These are phyloP conservation scores for Termitomyces sp. DNA, from an alignment of 768 basidiomycete species.

Conservation along the genomic window DNA sequence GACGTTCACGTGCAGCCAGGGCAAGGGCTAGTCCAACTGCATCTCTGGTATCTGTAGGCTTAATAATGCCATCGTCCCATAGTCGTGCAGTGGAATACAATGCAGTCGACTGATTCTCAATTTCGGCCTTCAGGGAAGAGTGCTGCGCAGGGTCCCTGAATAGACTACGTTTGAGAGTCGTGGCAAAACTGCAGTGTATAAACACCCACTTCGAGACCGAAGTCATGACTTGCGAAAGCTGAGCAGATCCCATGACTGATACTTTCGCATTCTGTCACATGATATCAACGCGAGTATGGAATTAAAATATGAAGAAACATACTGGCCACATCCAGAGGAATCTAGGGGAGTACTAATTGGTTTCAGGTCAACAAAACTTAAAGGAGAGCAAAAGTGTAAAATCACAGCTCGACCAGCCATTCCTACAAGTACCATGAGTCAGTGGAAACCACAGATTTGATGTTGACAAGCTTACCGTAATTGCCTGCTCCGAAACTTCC, in stretches of 20 bases:
- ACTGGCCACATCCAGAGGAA: conserved; percentile 99
- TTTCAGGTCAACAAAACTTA: background rate
- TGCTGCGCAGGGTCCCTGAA: conserved; percentile 77
- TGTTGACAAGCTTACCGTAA: conserved; percentile 54
- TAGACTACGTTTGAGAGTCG: background rate
- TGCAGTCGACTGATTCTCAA: conserved; percentile 85
- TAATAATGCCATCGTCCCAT: conserved; percentile 93
- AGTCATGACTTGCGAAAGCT: conserved; percentile 90
- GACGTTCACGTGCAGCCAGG: conserved; percentile 51
- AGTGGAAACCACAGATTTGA: background rate
- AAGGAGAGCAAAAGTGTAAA: conserved; percentile 12
- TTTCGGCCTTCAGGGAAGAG: conserved; percentile 65
- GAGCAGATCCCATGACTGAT: conserved; percentile 92
- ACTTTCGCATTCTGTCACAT: conserved; percentile 75
- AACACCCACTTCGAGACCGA: conserved; percentile 67
- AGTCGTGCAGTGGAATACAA: conserved; percentile 87
- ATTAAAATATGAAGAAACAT: conserved; percentile 22
- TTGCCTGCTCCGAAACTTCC: conserved; percentile 95
- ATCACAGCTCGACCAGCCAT: conserved; percentile 91
- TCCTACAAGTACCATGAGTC: conserved; percentile 34
- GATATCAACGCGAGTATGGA: conserved; percentile 3
- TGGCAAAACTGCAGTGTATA: background rate
- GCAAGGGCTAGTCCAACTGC: conserved; percentile 85
- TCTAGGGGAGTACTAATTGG: conserved; percentile 78
- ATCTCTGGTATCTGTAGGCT: conserved; percentile 83